These are phyloP conservation scores for Trichoderma endophyticum DNA, from an alignment of 2,329 filamentous ascomycete species.

Conservation along the genomic window DNA sequence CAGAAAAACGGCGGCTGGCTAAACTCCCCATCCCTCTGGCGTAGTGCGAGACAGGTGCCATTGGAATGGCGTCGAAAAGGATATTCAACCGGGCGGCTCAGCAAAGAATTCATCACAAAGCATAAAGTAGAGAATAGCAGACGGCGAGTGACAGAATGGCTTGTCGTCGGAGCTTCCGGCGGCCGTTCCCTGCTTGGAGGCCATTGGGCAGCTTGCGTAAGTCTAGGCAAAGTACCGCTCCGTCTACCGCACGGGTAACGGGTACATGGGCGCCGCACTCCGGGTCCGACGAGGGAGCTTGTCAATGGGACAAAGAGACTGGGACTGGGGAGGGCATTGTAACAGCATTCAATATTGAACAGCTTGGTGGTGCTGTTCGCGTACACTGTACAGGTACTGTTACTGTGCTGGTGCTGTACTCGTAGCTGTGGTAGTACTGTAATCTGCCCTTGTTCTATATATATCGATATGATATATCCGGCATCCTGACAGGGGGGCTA, in stretches of 20 bases:
- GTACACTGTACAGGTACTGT: not conserved
- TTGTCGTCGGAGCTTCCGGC: not conserved
- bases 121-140: not conserved
- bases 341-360: not conserved
- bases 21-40: not conserved
- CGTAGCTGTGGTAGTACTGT: not conserved
- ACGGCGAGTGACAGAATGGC: not conserved
- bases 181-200: not conserved
- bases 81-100: not conserved
- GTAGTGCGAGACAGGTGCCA: not conserved
- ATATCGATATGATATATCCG: not conserved
- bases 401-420: too few species aligned
- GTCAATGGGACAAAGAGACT: not conserved
- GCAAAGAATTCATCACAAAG: not conserved
- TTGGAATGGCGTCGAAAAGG: not conserved
- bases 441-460: conserved; percentile 10
- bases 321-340: not conserved
- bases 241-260: not conserved
- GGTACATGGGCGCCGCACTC: not conserved
- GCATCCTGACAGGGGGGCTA: not conserved
- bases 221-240: not conserved
- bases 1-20: not conserved
- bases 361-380: too few species aligned
- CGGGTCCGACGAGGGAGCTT: not conserved
- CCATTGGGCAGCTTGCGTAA: not conserved